phyloP scores from a whole-genome alignment of 1,139 yeast species.

The Hansenula anomala region DNA sequence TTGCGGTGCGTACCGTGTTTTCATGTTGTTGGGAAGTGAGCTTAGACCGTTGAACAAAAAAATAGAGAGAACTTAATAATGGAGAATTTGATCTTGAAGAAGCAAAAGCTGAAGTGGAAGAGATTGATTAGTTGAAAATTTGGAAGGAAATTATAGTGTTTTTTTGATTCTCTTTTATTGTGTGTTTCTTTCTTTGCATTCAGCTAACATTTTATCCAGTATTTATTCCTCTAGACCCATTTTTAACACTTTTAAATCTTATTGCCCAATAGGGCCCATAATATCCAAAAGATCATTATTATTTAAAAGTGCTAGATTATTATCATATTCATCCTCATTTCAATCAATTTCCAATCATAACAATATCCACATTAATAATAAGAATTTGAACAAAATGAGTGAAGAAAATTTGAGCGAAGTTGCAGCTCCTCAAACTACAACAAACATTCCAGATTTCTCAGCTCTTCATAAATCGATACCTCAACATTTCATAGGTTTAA shows the following conservation, averaged over 20 bases:
- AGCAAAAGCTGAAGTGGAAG: too few species aligned
- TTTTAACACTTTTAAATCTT: background rate
- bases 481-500: slow-evolving; percentile 73
- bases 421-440: slow-evolving; percentile 23
- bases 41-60: too few species aligned
- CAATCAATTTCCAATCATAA: background rate
- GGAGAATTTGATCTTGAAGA: too few species aligned
- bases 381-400: slow-evolving; percentile 25
- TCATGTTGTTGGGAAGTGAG: too few species aligned
- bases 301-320: too few species aligned
- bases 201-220: background rate
- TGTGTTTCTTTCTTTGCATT: too few species aligned
- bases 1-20: too few species aligned
- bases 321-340: background rate
- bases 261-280: background rate
- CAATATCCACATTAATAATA: background rate
- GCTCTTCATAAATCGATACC: slow-evolving; percentile 42
- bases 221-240: background rate
- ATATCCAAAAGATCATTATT: background rate
- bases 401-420: slow-evolving; percentile 34
- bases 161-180: too few species aligned
- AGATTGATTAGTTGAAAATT: too few species aligned
- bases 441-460: slow-evolving; percentile 29
- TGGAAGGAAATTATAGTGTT: too few species aligned
- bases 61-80: too few species aligned